phyloP scores from a whole-genome alignment of 2,329 filamentous ascomycete species.

The Clonostachys chloroleuca region DNA sequence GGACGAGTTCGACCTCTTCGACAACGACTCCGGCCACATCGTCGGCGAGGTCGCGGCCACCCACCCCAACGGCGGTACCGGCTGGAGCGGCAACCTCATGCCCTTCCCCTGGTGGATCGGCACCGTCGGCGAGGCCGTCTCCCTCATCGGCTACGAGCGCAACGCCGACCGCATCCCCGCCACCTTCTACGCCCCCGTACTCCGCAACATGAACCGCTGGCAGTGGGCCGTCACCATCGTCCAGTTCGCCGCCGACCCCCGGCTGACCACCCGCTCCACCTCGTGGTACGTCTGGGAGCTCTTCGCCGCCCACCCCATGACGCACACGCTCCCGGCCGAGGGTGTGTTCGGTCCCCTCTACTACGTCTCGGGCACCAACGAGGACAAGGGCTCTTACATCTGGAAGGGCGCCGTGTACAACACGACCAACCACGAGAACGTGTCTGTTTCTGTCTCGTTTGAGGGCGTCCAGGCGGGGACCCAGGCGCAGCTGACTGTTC shows the following conservation, averaged over 20 bases:
- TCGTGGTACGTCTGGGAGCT: conserved; percentile 47
- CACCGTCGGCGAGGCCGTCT: conserved; percentile 60
- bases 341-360: conserved; percentile 38
- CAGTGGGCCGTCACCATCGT: conserved; percentile 47
- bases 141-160: conserved; percentile 59
- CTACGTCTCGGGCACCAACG: conserved; percentile 42
- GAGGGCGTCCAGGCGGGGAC: conserved; percentile 32
- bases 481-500: conserved; percentile 35
- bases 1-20: conserved; percentile 44
- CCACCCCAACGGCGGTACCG: conserved; percentile 45
- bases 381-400: conserved; percentile 31
- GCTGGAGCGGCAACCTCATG: conserved; percentile 38
- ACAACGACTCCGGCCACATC: conserved; percentile 36
- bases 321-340: conserved; percentile 37
- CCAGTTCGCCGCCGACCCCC: conserved; percentile 41
- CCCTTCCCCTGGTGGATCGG: conserved; percentile 54
- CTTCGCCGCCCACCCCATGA: conserved; percentile 38
- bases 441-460: conserved; percentile 40
- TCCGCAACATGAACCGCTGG: conserved; percentile 45
- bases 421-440: conserved; percentile 34
- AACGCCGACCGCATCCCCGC: conserved; percentile 56
- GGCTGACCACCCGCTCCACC: conserved; percentile 42
- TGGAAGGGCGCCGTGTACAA: conserved; percentile 52
- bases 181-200: conserved; percentile 43
- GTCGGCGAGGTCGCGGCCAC: conserved; percentile 47